phyloP scores from a whole-genome alignment of 176 grass and related monocot species.

The Olyra latifolia region DNA sequence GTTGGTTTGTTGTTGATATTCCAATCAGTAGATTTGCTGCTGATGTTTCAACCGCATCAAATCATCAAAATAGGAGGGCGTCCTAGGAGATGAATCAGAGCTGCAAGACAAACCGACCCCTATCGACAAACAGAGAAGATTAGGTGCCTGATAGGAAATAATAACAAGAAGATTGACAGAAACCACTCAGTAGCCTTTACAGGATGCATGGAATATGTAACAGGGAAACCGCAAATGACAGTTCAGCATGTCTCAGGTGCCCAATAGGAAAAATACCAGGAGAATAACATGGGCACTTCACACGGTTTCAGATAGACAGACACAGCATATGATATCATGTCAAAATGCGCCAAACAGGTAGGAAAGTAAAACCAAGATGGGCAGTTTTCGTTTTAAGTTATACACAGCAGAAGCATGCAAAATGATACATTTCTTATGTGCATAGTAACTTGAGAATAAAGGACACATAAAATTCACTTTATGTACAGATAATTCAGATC shows the following conservation, averaged over 20 bases:
- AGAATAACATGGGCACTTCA: not conserved
- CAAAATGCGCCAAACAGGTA: not conserved
- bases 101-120: not conserved
- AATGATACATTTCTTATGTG: not conserved
- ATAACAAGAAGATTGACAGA: not conserved
- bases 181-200: slow-evolving; percentile 2
- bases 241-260: not conserved
- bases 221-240: slow-evolving; percentile 9
- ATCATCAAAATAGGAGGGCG: not conserved
- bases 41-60: not conserved
- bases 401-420: not conserved
- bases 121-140: not conserved
- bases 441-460: not conserved
- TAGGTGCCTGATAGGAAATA: slow-evolving; percentile 17
- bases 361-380: not conserved
- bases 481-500: not conserved
- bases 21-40: not conserved
- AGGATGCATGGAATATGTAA: not conserved
- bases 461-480: not conserved
- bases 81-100: not conserved
- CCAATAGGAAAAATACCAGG: not conserved
- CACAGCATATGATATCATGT: not conserved
- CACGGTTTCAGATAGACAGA: not conserved
- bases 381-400: not conserved
- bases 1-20: not conserved